These are phyloP conservation scores for Aspergillus cejpii DNA, from an alignment of 2,329 filamentous ascomycete genomes.

Conservation along the genomic window DNA sequence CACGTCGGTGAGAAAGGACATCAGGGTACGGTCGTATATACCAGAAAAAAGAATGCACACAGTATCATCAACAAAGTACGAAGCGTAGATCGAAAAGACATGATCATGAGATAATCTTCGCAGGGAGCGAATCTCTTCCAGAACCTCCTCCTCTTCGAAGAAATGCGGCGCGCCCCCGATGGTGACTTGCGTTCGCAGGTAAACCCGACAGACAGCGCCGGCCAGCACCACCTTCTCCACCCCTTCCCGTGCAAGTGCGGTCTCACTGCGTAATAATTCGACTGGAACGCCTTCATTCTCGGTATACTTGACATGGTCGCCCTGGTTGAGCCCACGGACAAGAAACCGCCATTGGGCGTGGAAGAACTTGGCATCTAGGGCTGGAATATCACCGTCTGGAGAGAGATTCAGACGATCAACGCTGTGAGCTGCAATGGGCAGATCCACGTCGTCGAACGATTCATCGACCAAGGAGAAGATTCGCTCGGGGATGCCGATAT, in stretches of 20 bases:
- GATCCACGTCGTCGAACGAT: conserved; percentile 56
- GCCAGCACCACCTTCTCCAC: conserved; percentile 40
- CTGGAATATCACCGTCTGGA: conserved; percentile 39
- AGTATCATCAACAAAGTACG: conserved; percentile 40
- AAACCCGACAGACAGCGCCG: conserved; percentile 30
- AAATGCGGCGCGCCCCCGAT: conserved; percentile 34
- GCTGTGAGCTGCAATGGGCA: conserved; percentile 51
- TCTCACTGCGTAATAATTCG: conserved; percentile 45
- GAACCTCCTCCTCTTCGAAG: conserved; percentile 36
- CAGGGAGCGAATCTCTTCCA: conserved; percentile 36
- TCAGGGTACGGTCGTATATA: conserved; percentile 37
- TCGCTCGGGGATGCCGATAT: conserved; percentile 56
- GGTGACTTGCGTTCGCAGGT: conserved; percentile 35
- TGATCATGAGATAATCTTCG: conserved; percentile 40
- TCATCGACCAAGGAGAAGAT: conserved; percentile 57
- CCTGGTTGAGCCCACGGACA: conserved; percentile 50
- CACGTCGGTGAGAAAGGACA: conserved; percentile 39
- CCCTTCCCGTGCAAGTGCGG: conserved; percentile 31
- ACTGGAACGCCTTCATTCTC: conserved; percentile 55
- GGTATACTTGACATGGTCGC: conserved; percentile 53
- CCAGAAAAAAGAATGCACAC: conserved; percentile 41
- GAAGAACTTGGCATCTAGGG: conserved; percentile 53
- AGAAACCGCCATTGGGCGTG: conserved; percentile 54
- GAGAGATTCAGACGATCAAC: conserved; percentile 51
- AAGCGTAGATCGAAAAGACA: conserved; percentile 40